Percentiles rank a stretch among this genome's conserved stretches.
Evolutionary conservation across 768 basidiomycete genomes (phyloP).

Genomic region (Cytidiella melzeri): DNA sequence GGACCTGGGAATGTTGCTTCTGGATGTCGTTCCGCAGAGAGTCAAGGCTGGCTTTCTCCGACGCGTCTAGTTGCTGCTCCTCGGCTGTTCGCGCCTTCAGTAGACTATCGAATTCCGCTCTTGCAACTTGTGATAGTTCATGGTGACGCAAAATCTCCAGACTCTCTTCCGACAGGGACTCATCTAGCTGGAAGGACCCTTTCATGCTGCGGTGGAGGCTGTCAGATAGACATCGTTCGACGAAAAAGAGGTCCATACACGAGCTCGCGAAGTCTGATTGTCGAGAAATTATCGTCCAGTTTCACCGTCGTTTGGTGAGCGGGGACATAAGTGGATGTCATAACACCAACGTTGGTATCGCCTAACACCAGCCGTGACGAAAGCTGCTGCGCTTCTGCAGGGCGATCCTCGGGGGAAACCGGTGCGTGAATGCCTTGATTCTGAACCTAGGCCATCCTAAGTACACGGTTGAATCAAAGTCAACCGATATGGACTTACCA

Average conservation of each 20-base stretch:
- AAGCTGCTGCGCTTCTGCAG: background rate
- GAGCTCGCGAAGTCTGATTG: background rate
- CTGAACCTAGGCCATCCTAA: constrained; percentile 5
- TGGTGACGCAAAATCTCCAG: constrained; percentile 6
- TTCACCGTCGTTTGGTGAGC: background rate
- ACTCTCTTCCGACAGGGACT: constrained; percentile 1
- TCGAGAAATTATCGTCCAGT: background rate
- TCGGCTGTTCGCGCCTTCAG: background rate
- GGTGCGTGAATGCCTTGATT: background rate
- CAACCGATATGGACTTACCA: constrained; percentile 23
- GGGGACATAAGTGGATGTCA: constrained; percentile 2
- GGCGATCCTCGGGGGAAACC: background rate
- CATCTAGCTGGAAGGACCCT: constrained; percentile 1
- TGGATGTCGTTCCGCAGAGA: too few relatives aligned
- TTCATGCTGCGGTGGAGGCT: background rate
- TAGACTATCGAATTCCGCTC: too few relatives aligned
- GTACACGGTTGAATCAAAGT: background rate
- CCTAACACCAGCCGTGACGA: constrained; percentile 8
- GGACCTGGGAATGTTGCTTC: too few relatives aligned
- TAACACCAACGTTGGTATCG: constrained; percentile 3
- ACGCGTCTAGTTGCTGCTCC: background rate
- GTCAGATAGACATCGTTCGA: background rate
- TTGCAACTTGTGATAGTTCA: constrained; percentile 5
- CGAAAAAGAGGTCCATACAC: too few relatives aligned
- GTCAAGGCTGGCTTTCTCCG: background rate